Evolutionary conservation across 208 protist species (phyloP), one percentile per base, ranked within the genome.

Genomic region (Leishmania tarentolae): DNA sequence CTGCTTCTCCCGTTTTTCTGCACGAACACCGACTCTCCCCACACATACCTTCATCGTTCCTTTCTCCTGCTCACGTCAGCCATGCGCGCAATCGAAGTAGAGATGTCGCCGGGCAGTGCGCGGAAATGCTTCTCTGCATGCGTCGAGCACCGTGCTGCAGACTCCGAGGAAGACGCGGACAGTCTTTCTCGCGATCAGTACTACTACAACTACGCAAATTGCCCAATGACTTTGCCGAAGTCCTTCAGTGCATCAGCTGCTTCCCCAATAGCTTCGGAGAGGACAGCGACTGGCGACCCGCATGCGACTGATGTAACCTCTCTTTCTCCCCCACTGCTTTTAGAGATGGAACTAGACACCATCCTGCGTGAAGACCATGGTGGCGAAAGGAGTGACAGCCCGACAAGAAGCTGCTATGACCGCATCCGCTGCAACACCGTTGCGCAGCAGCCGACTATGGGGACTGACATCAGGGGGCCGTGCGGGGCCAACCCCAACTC

Each of bases 41-140:
- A 53, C 28, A 19, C 28, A 8, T 76, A 35, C 6, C 35, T 44
- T 63, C 53, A 17, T 59, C 31, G 11, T 31, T 24, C 47, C 42
- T 21, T 46, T 70, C 40, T 24, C 65, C 6, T 40, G 65, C 11
- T 47, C 24, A 70, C n/a, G 65, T 19, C 37, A 44, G 37, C 28
- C 31, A 85, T 85, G 82, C 3, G 70, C 40, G 63, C 76, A 1
- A 79, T 85, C 37, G 71, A 81, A n/a, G 77, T 85, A 46, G 82
- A 85, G 77, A 50, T 85, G 44, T 85, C 82, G 3, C 82, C 82
- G 3, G 77, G 72, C 9, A 75, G 57, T 37, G 77, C 50, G 40
- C 50, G 68, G 53, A 81, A 75, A 74, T 42, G 57, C 24, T 3
- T 28, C 21, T 50, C 76, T 3, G 57, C 68, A 24, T 31, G 13